phyloP scores from a whole-genome alignment of 2,329 filamentous ascomycete species.

The Zymoseptoria ardabiliae region DNA sequence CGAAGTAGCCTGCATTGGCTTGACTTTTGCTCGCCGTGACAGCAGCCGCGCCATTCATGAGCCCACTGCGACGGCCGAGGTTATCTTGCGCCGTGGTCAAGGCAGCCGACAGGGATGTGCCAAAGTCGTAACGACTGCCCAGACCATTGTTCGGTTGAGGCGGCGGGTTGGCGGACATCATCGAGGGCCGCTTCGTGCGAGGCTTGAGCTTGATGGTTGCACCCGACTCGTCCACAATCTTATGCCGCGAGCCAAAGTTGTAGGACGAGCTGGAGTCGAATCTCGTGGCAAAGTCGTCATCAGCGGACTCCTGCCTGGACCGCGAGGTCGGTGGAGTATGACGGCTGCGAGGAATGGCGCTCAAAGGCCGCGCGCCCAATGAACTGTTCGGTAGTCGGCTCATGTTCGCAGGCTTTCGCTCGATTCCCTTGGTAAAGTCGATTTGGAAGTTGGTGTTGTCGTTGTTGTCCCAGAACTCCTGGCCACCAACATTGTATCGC shows the following conservation, averaged over 20 bases:
- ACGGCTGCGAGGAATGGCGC: constrained; percentile 43
- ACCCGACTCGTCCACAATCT: constrained; percentile 53
- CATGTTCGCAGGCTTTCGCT: constrained; percentile 22
- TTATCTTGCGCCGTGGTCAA: constrained; percentile 65
- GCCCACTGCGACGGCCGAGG: constrained; percentile 49
- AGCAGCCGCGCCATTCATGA: constrained; percentile 30
- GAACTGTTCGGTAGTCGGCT: constrained; percentile 15
- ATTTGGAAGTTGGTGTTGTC: constrained; percentile 80
- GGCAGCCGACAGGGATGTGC: constrained; percentile 79
- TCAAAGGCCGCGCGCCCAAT: constrained; percentile 42
- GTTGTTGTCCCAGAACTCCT: constrained; percentile 97
- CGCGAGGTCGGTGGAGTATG: constrained; percentile 42
- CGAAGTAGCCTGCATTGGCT: constrained; percentile 33
- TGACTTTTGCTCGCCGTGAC: constrained; percentile 31
- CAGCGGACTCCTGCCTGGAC: constrained; percentile 46
- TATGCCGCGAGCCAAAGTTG: constrained; percentile 36
- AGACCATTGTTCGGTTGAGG: constrained; percentile 53
- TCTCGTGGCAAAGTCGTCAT: constrained; percentile 63
- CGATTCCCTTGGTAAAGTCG: constrained; percentile 56
- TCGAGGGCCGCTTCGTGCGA: constrained; percentile 52
- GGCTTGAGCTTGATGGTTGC: constrained; percentile 61
- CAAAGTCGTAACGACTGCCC: constrained; percentile 90
- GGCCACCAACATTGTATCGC: constrained; percentile 74
- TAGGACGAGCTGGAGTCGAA: constrained; percentile 39
- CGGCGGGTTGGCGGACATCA: constrained; percentile 48